Evolutionary conservation across 495 filamentous ascomycete species (phyloP), one percentile per base, ranked within the genome.

Genomic region (Penicillium longicatenatum): DNA sequence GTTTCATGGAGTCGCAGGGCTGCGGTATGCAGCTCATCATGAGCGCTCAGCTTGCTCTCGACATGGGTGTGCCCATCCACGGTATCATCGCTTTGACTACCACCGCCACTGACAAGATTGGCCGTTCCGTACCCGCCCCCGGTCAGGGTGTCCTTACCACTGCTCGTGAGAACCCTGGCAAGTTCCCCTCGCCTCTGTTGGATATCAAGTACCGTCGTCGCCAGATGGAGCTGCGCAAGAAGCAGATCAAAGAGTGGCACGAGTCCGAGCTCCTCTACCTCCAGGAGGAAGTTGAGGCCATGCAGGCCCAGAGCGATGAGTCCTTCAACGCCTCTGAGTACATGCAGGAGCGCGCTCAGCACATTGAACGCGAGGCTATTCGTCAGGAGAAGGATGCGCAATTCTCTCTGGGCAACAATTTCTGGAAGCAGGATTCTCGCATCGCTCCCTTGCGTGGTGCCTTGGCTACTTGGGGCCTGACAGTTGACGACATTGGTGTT

Each of bases 1-100:
- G 94, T 29, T 99, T 99, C 81, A 98, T 99, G 95, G 94, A 99
- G 79, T 97, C 94, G 1, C 95, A 98, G 79, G 94, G 94, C 60
- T 96, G 90, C 65, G 94, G 95, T 86, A 87, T 99, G 74, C 94
- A 99, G 73, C 84, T 99, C 57, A 95, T 99, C 73, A 98, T 98
- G 95, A 95, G 86, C 59, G 94, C 94, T 30, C 89, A 89, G 79
- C 86, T 99, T 54, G 94, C 94, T 29, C 76, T 99, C 24, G 94
- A 98, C 63, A 99, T 99, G 94, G 94, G 94, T 72, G 91, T 99
- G 6, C 94, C 94, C 3, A 98, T 98, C 67, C 90, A 98, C 69
- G 94, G 95, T 75, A 84, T 99, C 63, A 82, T 99, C 65, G 95
- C 89, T 39, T 81, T 96, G 64, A 97, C 94, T 20, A 90, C 92